Evolutionary conservation across 192 early-diverging fungal species (phyloP), one percentile per base, ranked within the genome.

Genomic region (Backusella australiensis): DNA sequence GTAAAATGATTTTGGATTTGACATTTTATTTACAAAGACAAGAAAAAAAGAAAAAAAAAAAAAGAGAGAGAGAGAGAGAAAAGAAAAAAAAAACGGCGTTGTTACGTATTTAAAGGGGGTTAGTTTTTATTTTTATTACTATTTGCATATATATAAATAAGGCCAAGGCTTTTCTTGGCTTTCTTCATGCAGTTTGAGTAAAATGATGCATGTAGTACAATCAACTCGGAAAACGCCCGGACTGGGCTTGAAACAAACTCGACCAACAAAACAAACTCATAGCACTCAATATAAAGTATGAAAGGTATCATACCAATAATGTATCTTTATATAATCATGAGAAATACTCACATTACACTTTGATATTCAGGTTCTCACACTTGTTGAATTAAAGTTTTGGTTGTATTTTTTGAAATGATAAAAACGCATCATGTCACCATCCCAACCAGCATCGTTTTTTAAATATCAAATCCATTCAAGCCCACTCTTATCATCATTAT

Each of bases 1-100:
- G 42, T 71, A 71, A 46, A 32, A 71, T 71, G 39, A 23, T 29
- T 71, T 71, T 71, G 70, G 70, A 39, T 71, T 71, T 26, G 42
- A 26, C 70, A 71, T 71, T 12, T 36, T 69, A 14, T 69, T 41
- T 69, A 23, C 12, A n/a, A 34, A 17, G 6, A 14, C 5, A 42
- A 44, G 21, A 46, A 44, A 46, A 46, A 29, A 42, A 44, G 21
- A 46, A 44, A 46, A 46, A n/a, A 11, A 26, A 9, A 69, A 70
- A 29, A n/a, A 4, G 11, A 39, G 6, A 44, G 3, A 70, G 14
- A 23, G 8, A 29, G 4, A 69, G 1, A 44, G 9, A 32, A 56
- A 56, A 56, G 21, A 1, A 9, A 21, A n/a, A 8, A 26, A 56
- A 32, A 32, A 32, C 32, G 32, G 32, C 32, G 32, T 32, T 32